Percentiles rank a stretch among this genome's conserved stretches.
Evolutionary conservation across 441 rosid species (phyloP).

Genomic region (Brassica hybrid): DNA sequence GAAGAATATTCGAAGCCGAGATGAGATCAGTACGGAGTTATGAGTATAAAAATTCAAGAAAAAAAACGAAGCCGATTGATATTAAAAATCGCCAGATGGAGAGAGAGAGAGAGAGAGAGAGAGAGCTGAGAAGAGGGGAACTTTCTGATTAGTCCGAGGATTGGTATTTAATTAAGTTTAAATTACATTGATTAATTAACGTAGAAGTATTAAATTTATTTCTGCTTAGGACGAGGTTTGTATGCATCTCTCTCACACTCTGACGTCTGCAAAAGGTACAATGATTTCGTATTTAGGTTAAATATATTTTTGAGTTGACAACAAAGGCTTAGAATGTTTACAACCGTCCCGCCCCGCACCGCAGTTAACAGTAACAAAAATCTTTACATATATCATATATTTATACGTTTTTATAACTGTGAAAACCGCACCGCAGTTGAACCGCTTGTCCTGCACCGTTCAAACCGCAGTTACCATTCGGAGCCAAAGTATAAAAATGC

Average conservation of each 20-base stretch:
- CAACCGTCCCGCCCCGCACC: no score
- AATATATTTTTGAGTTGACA: background rate
- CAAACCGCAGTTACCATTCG: no score
- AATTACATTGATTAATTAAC: background rate
- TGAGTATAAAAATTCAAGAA: background rate
- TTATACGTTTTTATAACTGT: no score
- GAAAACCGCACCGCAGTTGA: no score
- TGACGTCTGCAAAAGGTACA: background rate
- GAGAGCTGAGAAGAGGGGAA: background rate
- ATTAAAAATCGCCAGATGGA: background rate
- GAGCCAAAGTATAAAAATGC: no score
- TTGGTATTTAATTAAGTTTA: background rate
- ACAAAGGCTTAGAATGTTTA: no score
- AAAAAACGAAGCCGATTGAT: slow-evolving; percentile 34
- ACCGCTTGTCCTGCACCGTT: no score
- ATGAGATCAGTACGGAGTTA: background rate
- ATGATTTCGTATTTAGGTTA: background rate
- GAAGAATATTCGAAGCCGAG: slow-evolving; percentile 15
- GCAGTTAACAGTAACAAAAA: no score
- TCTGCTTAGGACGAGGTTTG: background rate
- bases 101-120: background rate
- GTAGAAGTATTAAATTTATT: background rate
- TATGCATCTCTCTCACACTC: background rate
- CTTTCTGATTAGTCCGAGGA: background rate
- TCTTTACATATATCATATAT: no score